A percentile compares a stretch with the other conserved stretches of the same genome.
These are phyloP conservation scores for Ophiostoma sp. DNA, from an alignment of 2,329 filamentous ascomycete genomes.

Conservation along the genomic window DNA sequence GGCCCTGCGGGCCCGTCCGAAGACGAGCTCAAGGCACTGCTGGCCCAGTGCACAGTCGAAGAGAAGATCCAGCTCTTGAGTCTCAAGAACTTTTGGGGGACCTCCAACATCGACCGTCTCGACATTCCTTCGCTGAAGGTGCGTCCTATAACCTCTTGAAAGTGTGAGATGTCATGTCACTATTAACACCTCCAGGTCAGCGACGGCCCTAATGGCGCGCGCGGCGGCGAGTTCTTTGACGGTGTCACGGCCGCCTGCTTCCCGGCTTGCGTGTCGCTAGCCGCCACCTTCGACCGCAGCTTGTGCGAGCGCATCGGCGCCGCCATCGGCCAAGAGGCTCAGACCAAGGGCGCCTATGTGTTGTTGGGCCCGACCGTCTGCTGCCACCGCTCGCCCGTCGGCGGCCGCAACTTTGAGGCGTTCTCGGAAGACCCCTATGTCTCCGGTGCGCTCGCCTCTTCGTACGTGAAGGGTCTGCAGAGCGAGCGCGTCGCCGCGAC, in stretches of 20 bases:
- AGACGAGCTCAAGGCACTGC: background rate
- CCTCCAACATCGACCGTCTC: background rate
- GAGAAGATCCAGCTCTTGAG: slow-evolving; percentile 7
- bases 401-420: slow-evolving; percentile 64
- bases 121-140: slow-evolving; percentile 11
- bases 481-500: slow-evolving; percentile 37
- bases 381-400: slow-evolving; percentile 61
- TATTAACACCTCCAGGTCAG: background rate
- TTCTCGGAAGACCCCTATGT: slow-evolving; percentile 54
- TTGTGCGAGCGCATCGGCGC: slow-evolving; percentile 54
- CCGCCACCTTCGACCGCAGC: slow-evolving; percentile 58
- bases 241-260: slow-evolving; percentile 14
- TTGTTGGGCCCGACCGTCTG: slow-evolving; percentile 63
- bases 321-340: slow-evolving; percentile 57
- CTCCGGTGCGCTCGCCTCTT: slow-evolving; percentile 35
- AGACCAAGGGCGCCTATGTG: slow-evolving; percentile 59
- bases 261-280: slow-evolving; percentile 35
- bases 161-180: background rate
- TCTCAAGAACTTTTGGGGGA: slow-evolving; percentile 5
- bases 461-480: slow-evolving; percentile 39
- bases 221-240: background rate
- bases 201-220: slow-evolving; percentile 12
- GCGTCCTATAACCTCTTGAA: background rate
- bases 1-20: background rate
- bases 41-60: background rate